Conservation (phyloP, 208 protist genomes). For the Vickermania ingenoplastis region DNA sequence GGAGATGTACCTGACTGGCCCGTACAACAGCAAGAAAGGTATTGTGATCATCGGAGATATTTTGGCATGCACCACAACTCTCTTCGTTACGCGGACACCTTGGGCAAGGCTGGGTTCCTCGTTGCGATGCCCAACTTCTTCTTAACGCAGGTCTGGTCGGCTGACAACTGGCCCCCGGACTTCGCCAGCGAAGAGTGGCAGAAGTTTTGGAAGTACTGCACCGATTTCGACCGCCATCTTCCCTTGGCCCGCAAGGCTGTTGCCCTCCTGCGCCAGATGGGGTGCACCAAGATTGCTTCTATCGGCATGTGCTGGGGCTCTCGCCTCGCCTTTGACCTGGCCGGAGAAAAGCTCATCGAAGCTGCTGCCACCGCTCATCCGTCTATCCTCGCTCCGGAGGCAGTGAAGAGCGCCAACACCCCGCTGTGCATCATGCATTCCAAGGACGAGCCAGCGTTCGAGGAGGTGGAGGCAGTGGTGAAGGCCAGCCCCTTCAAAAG, state of each 20-base stretch:
- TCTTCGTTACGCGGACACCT: slow-evolving; percentile 7
- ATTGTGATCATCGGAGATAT: slow-evolving; percentile 15
- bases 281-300: slow-evolving; percentile 3
- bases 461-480: slow-evolving; percentile 7
- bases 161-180: not conserved
- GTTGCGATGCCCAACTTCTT: slow-evolving; percentile 17
- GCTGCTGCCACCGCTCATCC: slow-evolving; percentile 8
- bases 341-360: not conserved
- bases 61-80: slow-evolving; percentile 11
- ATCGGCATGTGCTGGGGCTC: slow-evolving; percentile 17
- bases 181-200: slow-evolving; percentile 8
- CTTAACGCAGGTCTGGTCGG: slow-evolving; percentile 2
- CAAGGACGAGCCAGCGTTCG: slow-evolving; percentile 10
- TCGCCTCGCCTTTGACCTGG: slow-evolving; percentile 4
- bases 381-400: slow-evolving; percentile 5
- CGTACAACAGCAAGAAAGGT: not conserved
- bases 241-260: not conserved
- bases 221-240: slow-evolving; percentile 1
- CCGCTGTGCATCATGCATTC: slow-evolving; percentile 7
- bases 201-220: not conserved
- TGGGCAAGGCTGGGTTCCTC: slow-evolving; percentile 4
- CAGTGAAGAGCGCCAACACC: slow-evolving; percentile 3
- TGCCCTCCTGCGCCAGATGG: slow-evolving; percentile 3
- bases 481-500: not conserved
- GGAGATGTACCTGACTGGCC: not conserved